These are phyloP conservation scores for Metschnikowia noctiluminum DNA, from an alignment of 805 yeast genomes.

Conservation along the genomic window DNA sequence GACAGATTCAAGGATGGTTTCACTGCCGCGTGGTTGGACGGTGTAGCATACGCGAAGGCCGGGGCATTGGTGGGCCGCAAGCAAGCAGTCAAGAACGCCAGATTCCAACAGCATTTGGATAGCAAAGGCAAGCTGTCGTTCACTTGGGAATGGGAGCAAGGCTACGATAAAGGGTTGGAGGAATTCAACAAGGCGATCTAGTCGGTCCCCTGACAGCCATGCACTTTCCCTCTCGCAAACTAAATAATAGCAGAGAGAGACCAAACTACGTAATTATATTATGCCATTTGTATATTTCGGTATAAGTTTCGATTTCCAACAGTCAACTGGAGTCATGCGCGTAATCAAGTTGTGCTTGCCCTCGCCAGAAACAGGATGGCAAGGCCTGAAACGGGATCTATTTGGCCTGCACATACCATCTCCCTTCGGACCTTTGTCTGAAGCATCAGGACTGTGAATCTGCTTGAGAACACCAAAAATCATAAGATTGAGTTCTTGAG, in stretches of 20 bases:
- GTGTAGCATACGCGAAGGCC: slow-evolving; percentile 60
- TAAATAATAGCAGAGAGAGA: too few species aligned
- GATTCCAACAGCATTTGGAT: slow-evolving; percentile 59
- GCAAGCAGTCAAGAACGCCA: slow-evolving; percentile 48
- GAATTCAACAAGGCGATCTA: slow-evolving; percentile 27
- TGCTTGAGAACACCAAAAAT: too few species aligned
- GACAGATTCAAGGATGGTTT: slow-evolving; percentile 81
- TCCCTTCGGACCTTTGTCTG: too few species aligned
- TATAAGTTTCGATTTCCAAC: too few species aligned
- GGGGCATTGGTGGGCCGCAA: slow-evolving; percentile 73
- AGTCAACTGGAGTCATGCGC: too few species aligned
- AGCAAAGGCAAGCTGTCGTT: slow-evolving; percentile 53
- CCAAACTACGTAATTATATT: too few species aligned
- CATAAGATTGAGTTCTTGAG: too few species aligned
- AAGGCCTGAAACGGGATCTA: background rate
- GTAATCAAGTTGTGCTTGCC: too few species aligned
- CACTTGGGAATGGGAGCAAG: slow-evolving; percentile 90
- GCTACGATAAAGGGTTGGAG: slow-evolving; percentile 62
- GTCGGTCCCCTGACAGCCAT: too few species aligned
- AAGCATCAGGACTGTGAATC: too few species aligned
- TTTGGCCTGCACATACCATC: background rate
- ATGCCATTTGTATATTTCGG: too few species aligned
- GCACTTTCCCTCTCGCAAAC: too few species aligned
- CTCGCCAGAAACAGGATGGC: background rate
- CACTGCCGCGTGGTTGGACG: slow-evolving; percentile 70